Evolutionary conservation across 2,329 filamentous ascomycete species (phyloP), one percentile per base, ranked within the genome.

Genomic region (Pseudocercospora fuligena): DNA sequence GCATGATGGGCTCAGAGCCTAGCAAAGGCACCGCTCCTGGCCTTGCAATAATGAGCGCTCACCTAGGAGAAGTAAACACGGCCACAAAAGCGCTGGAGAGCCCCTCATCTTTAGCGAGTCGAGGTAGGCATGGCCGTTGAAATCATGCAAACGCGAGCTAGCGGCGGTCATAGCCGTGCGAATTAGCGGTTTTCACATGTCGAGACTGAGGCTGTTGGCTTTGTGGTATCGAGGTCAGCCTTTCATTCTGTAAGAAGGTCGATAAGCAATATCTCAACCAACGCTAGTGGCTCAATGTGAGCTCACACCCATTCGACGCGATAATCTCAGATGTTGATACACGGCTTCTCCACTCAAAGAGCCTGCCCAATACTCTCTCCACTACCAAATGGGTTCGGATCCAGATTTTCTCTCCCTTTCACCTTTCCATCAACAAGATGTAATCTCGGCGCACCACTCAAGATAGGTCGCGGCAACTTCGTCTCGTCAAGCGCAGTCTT

Each of bases 391-490:
- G 54, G 16, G 40, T 58, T 19, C 16, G 54, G 54, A 31, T 69
- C 63, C 43, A 70, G 33, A n/a, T 69, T 69, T 46, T 69, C 69
- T 53, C 66, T 69, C 7, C 66, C 25, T 40, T 64, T 54, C 25
- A 62, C 65, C 51, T 70, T 70, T 3, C 69, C 66, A 58, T 70
- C 69, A 21, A 69, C 64, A 36, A 70, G 33, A 46, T 63, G 64
- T 29, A 70, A 21, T 25, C 66, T 64, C 31, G 69, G 69, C 9
- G 61, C 64, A 5, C 69, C 66, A 19, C 54, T 66, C 23, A 47
- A 27, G 4, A 58, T 12, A 54, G 46, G 54, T 29, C 31, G 31
- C 23, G 29, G 23, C 19, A 25, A 31, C 21, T 61, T 63, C 31
- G 43, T 47, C 59, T 69, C 67, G 9, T 66, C 64, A 57, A 54